Evolutionary conservation across 495 filamentous ascomycete genomes (phyloP).

Genomic region (Penicillium waksmanii): DNA sequence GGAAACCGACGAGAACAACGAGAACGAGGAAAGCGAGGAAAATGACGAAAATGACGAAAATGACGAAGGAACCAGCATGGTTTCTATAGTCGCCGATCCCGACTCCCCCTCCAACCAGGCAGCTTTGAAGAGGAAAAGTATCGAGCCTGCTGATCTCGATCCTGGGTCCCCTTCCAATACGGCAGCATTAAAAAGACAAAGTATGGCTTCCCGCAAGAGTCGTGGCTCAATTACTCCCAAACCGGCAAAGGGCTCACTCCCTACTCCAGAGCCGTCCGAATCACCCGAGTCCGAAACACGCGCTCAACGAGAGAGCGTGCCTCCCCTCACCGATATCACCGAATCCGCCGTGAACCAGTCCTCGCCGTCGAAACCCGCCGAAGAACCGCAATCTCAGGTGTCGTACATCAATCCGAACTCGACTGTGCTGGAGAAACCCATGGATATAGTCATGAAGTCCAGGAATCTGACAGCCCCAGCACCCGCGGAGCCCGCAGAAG

Average conservation of each 20-base stretch:
- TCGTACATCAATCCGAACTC: slow-evolving; percentile 73
- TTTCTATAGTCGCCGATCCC: slow-evolving; percentile 51
- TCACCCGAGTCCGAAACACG: slow-evolving; percentile 58
- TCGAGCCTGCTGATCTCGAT: slow-evolving; percentile 48
- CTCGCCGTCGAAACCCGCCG: slow-evolving; percentile 42
- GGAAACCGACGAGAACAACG: slow-evolving; percentile 36
- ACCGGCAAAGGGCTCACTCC: slow-evolving; percentile 53
- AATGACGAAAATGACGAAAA: slow-evolving; percentile 27
- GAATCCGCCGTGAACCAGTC: slow-evolving; percentile 66
- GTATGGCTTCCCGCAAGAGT: slow-evolving; percentile 61
- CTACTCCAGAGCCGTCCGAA: slow-evolving; percentile 60
- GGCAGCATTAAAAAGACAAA: slow-evolving; percentile 66
- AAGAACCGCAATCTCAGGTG: slow-evolving; percentile 50
- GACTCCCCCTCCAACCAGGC: slow-evolving; percentile 66
- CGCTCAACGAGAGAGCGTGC: slow-evolving; percentile 52
- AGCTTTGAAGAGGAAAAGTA: slow-evolving; percentile 59
- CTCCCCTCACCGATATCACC: slow-evolving; percentile 79
- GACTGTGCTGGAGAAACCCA: slow-evolving; percentile 80
- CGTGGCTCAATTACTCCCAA: slow-evolving; percentile 50
- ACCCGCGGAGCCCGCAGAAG: slow-evolving; percentile 68
- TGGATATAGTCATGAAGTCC: slow-evolving; percentile 93
- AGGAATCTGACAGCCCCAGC: slow-evolving; percentile 68
- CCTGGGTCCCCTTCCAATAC: slow-evolving; percentile 68
- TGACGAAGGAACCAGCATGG: slow-evolving; percentile 52
- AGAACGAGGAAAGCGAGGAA: slow-evolving; percentile 13